Conservation (phyloP, 2,329 filamentous ascomycete genomes). For the Diaporthe vexans region DNA sequence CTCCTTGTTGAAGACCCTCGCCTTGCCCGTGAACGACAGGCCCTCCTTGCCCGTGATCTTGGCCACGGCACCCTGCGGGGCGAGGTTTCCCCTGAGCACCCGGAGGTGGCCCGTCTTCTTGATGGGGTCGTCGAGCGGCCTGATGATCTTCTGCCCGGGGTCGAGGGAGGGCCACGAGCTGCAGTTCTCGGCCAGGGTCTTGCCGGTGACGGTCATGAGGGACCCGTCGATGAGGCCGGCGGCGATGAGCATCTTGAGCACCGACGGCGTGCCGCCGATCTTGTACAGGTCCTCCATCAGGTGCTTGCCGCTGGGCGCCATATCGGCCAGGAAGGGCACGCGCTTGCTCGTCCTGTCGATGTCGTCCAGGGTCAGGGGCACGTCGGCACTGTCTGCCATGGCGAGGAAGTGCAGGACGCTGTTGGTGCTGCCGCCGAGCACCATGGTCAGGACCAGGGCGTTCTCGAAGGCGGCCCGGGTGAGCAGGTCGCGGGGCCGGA, state of each 20-base stretch:
- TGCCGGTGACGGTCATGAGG: constrained; percentile 86
- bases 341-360: constrained; percentile 85
- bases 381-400: constrained; percentile 88
- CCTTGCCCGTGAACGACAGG: constrained; percentile 82
- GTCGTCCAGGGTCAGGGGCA: constrained; percentile 84
- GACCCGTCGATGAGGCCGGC: constrained; percentile 81
- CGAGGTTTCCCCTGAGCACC: constrained; percentile 88
- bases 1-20: constrained; percentile 90
- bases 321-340: constrained; percentile 87
- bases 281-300: constrained; percentile 88
- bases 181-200: constrained; percentile 86
- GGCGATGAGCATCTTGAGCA: constrained; percentile 88
- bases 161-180: constrained; percentile 81
- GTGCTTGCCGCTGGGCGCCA: constrained; percentile 86
- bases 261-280: constrained; percentile 86
- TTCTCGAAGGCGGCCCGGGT: constrained; percentile 89
- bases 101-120: constrained; percentile 90
- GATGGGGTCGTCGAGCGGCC: constrained; percentile 78
- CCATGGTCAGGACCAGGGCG: constrained; percentile 90
- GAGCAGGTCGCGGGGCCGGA: constrained; percentile 83
- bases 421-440: constrained; percentile 91
- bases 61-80: constrained; percentile 89
- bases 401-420: constrained; percentile 90
- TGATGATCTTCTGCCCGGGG: constrained; percentile 86
- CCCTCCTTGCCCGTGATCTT: constrained; percentile 99